Base-by-base conservation (phyloP, 192 early-diverging fungal genomes). In the Coemansia nantahalensis region DNA sequence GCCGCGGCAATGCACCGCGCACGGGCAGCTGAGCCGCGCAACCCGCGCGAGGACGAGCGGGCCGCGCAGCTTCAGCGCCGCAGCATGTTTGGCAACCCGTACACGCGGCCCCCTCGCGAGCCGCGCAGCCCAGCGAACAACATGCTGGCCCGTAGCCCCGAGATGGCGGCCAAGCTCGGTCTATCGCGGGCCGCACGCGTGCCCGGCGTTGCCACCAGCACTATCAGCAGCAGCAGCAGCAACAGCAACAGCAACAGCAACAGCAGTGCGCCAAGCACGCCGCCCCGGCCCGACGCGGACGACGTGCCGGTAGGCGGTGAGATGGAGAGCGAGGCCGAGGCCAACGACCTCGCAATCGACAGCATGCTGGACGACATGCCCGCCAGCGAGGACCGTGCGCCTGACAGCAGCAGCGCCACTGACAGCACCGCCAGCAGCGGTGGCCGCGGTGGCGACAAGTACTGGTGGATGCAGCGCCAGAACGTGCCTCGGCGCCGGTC, bases 1-100 rank as follows among this genome's bases (percentile, higher is more conserved):
- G 68, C 72, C 3, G 64, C 78, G 11, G 70, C 71, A 13, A 85
- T 86, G 80, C 55, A 67, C n/a, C 63, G 73, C 9, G 49, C 69
- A 30, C 78, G 74, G 21, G 62, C 70, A 26, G 71, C 80, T 11
- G 80, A 77, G 23, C 66, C 85, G 14, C 71, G 87, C 39, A 82
- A 86, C 48, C 86, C 89, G 10, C 60, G 84, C 31, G 55, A 83
- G 32, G 82, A 84, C 39, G 89, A 89, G 50, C 85, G 86, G 13
- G 70, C 68, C 3, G 74, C 62, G 1, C 55, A 77, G 14, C 71
- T 70, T 50, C 71, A 78, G 45, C 68, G 77, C 13, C 79, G 78
- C 19, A 83, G 83, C 11, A 81, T 89, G 79, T 90, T 89, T 73
- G 89, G 89, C 22, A 90, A 89, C 48, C 86, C 86, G 0, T 90